phyloP scores from a whole-genome alignment of 768 basidiomycete species.

The Cystobasidium ongulense region DNA sequence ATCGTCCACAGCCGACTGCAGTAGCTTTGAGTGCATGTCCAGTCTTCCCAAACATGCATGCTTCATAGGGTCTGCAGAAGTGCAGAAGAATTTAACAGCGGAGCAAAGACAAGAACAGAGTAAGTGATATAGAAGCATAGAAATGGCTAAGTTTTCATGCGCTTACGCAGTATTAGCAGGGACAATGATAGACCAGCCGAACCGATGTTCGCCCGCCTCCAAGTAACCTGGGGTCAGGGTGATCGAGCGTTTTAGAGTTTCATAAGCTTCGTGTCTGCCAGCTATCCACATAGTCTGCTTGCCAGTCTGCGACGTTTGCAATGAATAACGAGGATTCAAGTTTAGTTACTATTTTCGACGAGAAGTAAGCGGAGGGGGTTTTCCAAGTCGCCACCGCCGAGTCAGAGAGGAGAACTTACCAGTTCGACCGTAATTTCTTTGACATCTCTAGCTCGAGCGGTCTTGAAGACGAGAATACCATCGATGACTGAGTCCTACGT shows the following conservation, averaged over 20 bases:
- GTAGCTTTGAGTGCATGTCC: background rate
- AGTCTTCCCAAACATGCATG: background rate
- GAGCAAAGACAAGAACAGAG: background rate
- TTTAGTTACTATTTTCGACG: too few relatives aligned
- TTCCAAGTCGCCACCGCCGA: background rate
- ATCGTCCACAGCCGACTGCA: background rate
- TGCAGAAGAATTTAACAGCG: background rate
- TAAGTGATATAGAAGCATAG: background rate
- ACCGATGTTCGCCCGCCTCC: constrained; percentile 8
- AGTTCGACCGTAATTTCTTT: constrained; percentile 9
- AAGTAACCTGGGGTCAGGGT: constrained; percentile 8
- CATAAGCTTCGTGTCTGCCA: constrained; percentile 7
- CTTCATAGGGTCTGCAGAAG: background rate
- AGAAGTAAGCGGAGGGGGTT: too few relatives aligned
- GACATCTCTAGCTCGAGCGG: constrained; percentile 9
- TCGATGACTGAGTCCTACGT: background rate
- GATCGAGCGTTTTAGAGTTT: background rate
- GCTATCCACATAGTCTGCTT: constrained; percentile 10
- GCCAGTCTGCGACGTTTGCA: too few relatives aligned
- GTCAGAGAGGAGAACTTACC: background rate
- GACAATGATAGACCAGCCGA: constrained; percentile 2
- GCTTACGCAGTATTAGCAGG: constrained; percentile 23
- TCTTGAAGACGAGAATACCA: background rate
- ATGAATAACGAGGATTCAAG: too few relatives aligned
- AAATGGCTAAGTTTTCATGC: background rate